Percentiles rank a stretch among this genome's conserved stretches.
Evolutionary conservation across 495 filamentous ascomycete genomes (phyloP).

Genomic region (Poronia punctata): DNA sequence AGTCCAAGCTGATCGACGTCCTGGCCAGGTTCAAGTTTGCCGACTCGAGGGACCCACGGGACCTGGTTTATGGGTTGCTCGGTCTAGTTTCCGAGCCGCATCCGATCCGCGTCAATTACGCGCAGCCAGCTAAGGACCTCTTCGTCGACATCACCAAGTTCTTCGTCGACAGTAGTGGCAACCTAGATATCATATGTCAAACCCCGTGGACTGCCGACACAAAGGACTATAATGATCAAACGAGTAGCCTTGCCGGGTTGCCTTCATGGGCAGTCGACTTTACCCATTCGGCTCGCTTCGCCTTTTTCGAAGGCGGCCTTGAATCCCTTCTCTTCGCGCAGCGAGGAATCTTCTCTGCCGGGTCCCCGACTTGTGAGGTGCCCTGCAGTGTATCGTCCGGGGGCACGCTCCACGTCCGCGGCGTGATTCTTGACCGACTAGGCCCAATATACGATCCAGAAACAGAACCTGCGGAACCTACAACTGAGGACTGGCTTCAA

Average conservation of each 20-base stretch:
- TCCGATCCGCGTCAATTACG: constrained; percentile 6
- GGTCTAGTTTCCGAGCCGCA: constrained; percentile 7
- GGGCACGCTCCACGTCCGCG: not conserved
- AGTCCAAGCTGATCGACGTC: constrained; percentile 12
- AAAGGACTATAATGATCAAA: not conserved
- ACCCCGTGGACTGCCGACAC: constrained; percentile 7
- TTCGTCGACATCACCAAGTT: constrained; percentile 5
- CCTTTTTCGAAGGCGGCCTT: constrained; percentile 2
- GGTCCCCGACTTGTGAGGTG: not conserved
- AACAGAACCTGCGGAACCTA: not conserved
- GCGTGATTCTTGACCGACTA: not conserved
- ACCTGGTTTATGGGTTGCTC: constrained; percentile 9
- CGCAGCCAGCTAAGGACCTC: not conserved
- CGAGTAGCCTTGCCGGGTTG: not conserved
- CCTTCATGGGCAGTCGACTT: constrained; percentile 4
- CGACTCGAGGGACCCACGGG: constrained; percentile 6
- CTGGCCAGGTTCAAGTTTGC: constrained; percentile 9
- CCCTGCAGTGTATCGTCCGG: constrained; percentile 1
- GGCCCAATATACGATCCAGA: not conserved
- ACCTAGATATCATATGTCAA: constrained; percentile 16
- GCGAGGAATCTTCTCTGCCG: constrained; percentile 8
- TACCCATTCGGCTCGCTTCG: not conserved
- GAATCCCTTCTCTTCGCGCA: constrained; percentile 8
- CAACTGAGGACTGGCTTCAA: not conserved
- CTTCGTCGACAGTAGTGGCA: constrained; percentile 5